Percentiles rank a stretch among this genome's conserved stretches.
Evolutionary conservation across 768 basidiomycete genomes (phyloP).

Genomic region (Lactarius hengduanensis): DNA sequence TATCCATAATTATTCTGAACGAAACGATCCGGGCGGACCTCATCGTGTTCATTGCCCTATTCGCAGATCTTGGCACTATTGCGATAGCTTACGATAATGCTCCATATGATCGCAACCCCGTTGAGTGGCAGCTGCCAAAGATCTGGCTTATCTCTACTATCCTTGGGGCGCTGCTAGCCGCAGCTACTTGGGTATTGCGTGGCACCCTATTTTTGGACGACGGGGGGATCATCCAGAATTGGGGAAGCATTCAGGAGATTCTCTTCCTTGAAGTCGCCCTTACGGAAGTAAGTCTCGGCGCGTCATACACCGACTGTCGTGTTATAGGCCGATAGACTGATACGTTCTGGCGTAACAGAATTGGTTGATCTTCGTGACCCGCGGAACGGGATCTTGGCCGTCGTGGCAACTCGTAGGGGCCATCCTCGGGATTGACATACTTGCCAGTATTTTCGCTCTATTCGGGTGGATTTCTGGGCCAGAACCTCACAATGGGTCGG

Average conservation of each 20-base stretch:
- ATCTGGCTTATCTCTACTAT: constrained; percentile 48
- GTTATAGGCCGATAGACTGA: neutral
- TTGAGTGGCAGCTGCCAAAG: constrained; percentile 51
- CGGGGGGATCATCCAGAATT: constrained; percentile 48
- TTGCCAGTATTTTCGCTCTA: constrained; percentile 42
- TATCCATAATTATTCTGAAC: constrained; percentile 46
- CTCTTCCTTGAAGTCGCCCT: constrained; percentile 49
- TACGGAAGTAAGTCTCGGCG: constrained; percentile 38
- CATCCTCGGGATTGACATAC: constrained; percentile 42
- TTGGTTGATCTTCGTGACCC: constrained; percentile 37
- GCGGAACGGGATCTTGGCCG: constrained; percentile 36
- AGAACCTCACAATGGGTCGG: constrained; percentile 34
- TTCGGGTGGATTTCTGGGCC: constrained; percentile 46
- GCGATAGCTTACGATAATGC: constrained; percentile 50
- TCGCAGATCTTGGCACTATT: constrained; percentile 48
- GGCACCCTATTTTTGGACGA: constrained; percentile 41
- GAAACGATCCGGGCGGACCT: constrained; percentile 50
- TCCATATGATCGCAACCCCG: constrained; percentile 40
- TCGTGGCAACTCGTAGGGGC: constrained; percentile 44
- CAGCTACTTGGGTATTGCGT: constrained; percentile 47
- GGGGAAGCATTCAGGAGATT: constrained; percentile 45
- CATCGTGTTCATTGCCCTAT: constrained; percentile 46
- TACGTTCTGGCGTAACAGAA: constrained; percentile 17
- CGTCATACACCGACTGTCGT: neutral
- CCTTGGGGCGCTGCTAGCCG: constrained; percentile 35